Base-by-base conservation (phyloP, 2,329 filamentous ascomycete genomes). In the Triangularia verruculosa region DNA sequence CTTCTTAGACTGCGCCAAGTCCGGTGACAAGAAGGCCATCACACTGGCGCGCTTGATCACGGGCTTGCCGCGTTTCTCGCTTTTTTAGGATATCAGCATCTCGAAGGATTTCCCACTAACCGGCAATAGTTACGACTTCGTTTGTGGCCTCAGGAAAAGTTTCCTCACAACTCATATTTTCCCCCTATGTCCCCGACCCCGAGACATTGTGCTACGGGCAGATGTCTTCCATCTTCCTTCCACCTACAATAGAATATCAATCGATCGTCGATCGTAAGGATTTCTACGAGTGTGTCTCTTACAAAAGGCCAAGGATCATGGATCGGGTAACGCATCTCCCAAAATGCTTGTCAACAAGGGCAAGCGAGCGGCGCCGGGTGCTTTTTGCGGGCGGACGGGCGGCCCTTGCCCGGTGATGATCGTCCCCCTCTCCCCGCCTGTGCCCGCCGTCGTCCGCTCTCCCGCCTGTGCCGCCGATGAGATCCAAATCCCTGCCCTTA, bases 21-120 rank as follows among this genome's bases (percentile, higher is more conserved):
- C 34, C 53, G 52, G 53, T 60, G 63, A 57, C 51, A 64, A 59
- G 63, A 39, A 59, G 60, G 20, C 59, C 59, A 57, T 54, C 51
- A 54, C 51, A 57, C 57, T 34, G 39, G 22, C 47, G 60, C 52
- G n/a, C 54, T 62, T 54, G 60, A 62, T 63, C 60, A 57, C 53
- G 57, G 60, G 56, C 57, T 53, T 34, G 28, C 17, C 24, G 25
- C 28, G n/a, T 20, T 20, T 54, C 51, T 27, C 51, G 51, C 51
- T 47, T 47, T 47, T 47, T 47, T 47, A 9, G 39, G 39, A 47
- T 55, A 17, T 24, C 39, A n/a, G 24, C 24, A 34, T 20, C 25
- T 57, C 39, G 25, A 24, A 52, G 15, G 22, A 52, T 39, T 34
- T 60, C 47, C 52, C 32, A 51, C 61, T 63, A 60, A 13, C 20